Base-by-base conservation (phyloP, 306 rosid species). In the Heteromeles arbutifolia region DNA sequence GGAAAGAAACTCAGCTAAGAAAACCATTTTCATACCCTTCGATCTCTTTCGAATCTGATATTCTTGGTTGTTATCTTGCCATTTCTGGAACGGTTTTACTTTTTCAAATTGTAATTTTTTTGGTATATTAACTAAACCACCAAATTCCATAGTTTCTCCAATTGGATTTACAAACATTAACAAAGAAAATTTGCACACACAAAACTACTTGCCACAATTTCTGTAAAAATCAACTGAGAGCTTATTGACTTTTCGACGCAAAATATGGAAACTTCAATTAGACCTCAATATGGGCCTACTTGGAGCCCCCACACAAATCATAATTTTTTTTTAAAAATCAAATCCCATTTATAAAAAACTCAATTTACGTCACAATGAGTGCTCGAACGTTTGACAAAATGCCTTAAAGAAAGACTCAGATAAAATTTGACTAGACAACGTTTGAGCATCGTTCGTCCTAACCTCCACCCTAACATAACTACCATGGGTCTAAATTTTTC, bases 381-480 rank as follows among this genome's bases (percentile, higher is more conserved):
- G 4, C 1, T 32, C 13, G 3, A 39, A 0, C 0, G 12, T 2
- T 9, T 4, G 19, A 39, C 4, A 22, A 41, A 22, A 34, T 19
- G 11, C 9, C 9, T 21, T 7, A 22, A 39, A 73, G 31, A 73
- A n/a, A 8, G 2, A 1, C 0, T 0, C 1, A 18, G 39, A 73
- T 58, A 57, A 41, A 72, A 15, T 17, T 58, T 28, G 1, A 39
- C 19, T 11, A 5, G 12, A 43, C 11, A 58, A 73, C 25, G 24
- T 21, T 32, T 5, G 11, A n/a, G 11, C 22, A 39, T 48, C 39
- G 10, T 59, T 41, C 28, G 14, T 64, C 25, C 22, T 19, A 73
- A 41, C 31, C 29, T 43, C 69, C 61, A 6, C 44, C 69, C 69
- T 61, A 74, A 61, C 45, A 74, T 74, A 62, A 62, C 70, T 28